Percentiles rank a stretch among this genome's conserved stretches.
Evolutionary conservation across 805 yeast species (phyloP).

Genomic region (Pichia thaimueangensis): DNA sequence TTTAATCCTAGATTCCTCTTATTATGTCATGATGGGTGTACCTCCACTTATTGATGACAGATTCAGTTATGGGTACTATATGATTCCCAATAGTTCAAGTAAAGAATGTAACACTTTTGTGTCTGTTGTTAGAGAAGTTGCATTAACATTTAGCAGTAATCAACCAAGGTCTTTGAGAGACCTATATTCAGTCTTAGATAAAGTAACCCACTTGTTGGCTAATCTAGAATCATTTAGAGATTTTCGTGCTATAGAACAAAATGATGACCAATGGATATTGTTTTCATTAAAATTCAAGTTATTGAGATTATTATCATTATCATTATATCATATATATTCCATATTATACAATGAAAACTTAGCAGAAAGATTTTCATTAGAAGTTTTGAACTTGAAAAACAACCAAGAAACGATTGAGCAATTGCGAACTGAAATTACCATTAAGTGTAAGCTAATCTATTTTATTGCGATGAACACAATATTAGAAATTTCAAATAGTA

Average conservation of each 20-base stretch:
- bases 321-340: neutral
- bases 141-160: constrained; percentile 1
- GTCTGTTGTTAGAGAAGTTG: neutral
- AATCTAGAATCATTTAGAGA: constrained; percentile 3
- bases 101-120: neutral
- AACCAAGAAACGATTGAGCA: neutral
- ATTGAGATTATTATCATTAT: neutral
- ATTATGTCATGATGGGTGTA: constrained; percentile 5
- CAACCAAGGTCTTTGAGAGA: constrained; percentile 1
- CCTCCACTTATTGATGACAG: constrained; percentile 15
- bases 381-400: neutral
- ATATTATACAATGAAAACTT: neutral
- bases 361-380: neutral
- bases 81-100: neutral
- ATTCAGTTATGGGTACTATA: constrained; percentile 10
- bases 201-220: neutral
- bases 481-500: neutral
- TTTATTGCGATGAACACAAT: constrained; percentile 2
- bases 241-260: neutral
- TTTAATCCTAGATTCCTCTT: constrained; percentile 11
- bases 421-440: neutral
- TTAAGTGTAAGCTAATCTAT: constrained; percentile 1
- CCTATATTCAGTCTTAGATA: neutral
- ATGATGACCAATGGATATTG: constrained; percentile 6
- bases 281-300: constrained; percentile 8